Evolutionary conservation across 139 green algal genomes (phyloP).

Genomic region (Dunaliella sp.): DNA sequence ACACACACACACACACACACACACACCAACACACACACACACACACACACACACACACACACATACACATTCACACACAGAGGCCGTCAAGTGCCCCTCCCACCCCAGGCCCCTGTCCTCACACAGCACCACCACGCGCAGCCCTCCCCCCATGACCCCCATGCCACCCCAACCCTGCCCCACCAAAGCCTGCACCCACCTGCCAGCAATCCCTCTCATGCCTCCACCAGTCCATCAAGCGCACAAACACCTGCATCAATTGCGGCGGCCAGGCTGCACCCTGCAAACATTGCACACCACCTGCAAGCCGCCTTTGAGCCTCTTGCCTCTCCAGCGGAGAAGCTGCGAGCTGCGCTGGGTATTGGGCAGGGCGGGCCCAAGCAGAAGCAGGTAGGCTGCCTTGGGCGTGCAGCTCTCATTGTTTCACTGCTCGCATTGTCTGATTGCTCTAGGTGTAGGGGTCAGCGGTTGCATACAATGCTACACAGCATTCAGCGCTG

Average conservation of each 20-base stretch:
- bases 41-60: neutral
- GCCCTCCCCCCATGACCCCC: neutral
- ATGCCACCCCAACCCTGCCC: neutral
- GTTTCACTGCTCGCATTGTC: too few species aligned
- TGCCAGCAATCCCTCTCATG: neutral
- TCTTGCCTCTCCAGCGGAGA: neutral
- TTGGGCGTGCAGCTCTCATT: too few species aligned
- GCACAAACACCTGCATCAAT: neutral
- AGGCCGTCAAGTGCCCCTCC: neutral
- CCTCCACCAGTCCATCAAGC: too few species aligned
- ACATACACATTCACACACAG: neutral
- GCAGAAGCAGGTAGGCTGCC: neutral
- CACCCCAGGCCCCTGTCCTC: neutral
- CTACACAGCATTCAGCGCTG: too few species aligned
- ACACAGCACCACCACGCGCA: neutral
- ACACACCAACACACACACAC: neutral
- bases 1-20: neutral
- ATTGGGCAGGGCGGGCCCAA: neutral
- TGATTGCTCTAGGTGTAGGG: too few species aligned
- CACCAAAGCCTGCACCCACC: neutral
- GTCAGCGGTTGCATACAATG: too few species aligned
- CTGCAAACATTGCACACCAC: neutral
- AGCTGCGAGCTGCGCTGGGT: neutral
- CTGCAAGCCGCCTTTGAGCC: neutral
- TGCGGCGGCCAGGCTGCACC: neutral